Percentiles rank a stretch among this genome's conserved stretches.
Evolutionary conservation across 306 rosid species (phyloP).

Genomic region (Prunus mira): DNA sequence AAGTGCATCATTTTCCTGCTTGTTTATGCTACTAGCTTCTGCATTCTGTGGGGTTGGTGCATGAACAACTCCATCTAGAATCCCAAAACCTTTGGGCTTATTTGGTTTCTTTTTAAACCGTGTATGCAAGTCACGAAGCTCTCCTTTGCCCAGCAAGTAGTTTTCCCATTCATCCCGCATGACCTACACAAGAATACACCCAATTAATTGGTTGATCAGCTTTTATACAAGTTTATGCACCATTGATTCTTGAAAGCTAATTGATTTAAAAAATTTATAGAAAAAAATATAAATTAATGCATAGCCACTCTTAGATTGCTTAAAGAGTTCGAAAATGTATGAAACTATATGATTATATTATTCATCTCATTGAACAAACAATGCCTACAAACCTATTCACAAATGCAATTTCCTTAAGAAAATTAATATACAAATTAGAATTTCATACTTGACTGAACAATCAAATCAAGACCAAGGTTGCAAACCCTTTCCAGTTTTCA

Average conservation of each 20-base stretch:
- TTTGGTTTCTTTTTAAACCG: conserved; percentile 74
- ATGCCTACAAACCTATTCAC: neutral
- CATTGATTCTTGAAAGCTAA: neutral
- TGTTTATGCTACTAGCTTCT: conserved; percentile 67
- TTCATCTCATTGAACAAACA: neutral
- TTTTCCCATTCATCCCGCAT: conserved; percentile 86
- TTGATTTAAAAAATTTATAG: too few relatives aligned
- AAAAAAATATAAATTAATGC: neutral
- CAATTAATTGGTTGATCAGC: neutral
- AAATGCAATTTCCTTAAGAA: neutral
- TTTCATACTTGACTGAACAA: neutral
- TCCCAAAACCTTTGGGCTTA: conserved; percentile 92
- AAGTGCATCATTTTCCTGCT: conserved; percentile 82
- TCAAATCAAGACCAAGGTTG: neutral
- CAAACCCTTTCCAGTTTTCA: neutral
- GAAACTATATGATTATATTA: neutral
- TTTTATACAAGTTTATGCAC: neutral
- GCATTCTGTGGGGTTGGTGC: conserved; percentile 52
- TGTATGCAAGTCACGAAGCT: conserved; percentile 63
- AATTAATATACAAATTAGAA: neutral
- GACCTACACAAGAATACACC: conserved; percentile 48
- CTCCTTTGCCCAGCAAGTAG: conserved; percentile 84
- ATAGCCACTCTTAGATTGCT: neutral
- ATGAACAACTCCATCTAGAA: conserved; percentile 88
- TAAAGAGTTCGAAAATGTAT: neutral